A percentile compares a stretch with the other conserved stretches of the same genome.
Evolutionary conservation across 805 yeast genomes (phyloP).

Genomic region (Candida ascalaphidarum): DNA sequence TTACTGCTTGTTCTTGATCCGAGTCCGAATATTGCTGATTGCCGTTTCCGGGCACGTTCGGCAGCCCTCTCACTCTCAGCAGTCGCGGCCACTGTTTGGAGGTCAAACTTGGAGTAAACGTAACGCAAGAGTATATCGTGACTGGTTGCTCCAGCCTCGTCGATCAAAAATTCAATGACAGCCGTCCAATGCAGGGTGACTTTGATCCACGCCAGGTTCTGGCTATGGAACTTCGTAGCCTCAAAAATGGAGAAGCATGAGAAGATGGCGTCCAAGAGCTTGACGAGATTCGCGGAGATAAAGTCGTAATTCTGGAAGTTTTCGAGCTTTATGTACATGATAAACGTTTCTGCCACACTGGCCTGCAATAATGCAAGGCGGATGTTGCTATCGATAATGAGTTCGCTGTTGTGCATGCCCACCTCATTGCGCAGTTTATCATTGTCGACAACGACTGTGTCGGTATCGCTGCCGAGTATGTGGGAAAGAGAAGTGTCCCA

Average conservation of each 20-base stretch:
- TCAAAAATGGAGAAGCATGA: conserved; percentile 18
- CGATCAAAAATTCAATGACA: conserved; percentile 20
- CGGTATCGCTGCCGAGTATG: conserved; percentile 11
- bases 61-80: background rate
- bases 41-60: conserved; percentile 10
- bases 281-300: conserved; percentile 16
- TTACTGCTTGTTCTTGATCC: too few relatives aligned
- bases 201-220: conserved; percentile 24
- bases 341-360: conserved; percentile 23
- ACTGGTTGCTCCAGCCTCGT: conserved; percentile 27
- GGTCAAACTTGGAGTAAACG: conserved; percentile 19
- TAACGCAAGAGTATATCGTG: conserved; percentile 28
- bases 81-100: conserved; percentile 2
- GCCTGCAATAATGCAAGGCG: conserved; percentile 16
- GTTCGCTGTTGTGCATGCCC: conserved; percentile 17
- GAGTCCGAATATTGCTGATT: conserved; percentile 14
- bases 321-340: conserved; percentile 30
- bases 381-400: conserved; percentile 11
- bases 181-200: conserved; percentile 19
- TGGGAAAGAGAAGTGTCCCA: conserved; percentile 18
- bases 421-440: conserved; percentile 14
- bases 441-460: conserved; percentile 6
- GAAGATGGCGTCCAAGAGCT: conserved; percentile 21
- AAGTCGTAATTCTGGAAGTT: conserved; percentile 31
- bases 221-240: conserved; percentile 15